phyloP scores from a whole-genome alignment of 1,139 yeast genomes.

The Casaregolazyma suthepensis region DNA sequence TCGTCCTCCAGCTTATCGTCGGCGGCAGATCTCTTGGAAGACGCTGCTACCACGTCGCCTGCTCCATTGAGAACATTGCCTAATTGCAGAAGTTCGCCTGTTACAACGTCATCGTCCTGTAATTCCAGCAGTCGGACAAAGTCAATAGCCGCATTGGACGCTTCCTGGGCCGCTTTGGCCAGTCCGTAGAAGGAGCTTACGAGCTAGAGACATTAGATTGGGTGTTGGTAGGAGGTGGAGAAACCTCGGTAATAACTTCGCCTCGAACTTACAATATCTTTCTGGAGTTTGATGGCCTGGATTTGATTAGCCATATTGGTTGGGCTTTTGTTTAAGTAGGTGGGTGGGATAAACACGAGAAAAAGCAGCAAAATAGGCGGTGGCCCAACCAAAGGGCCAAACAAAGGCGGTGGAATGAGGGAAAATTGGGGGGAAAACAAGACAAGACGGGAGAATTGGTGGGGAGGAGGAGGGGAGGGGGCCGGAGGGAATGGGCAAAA shows the following conservation, averaged over 20 bases:
- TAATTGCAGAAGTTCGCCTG: constrained; percentile 10
- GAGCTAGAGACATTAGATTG: constrained; percentile 33
- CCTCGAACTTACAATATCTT: constrained; percentile 22
- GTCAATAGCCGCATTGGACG: constrained; percentile 70
- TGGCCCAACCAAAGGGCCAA: not conserved
- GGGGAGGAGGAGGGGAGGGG: not conserved
- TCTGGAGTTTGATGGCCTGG: constrained; percentile 17
- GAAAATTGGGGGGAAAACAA: not conserved
- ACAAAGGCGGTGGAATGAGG: not conserved
- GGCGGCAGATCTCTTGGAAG: constrained; percentile 10
- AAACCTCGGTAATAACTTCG: not conserved
- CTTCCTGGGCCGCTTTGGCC: constrained; percentile 74
- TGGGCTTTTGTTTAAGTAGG: constrained; percentile 4
- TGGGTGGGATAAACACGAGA: constrained; percentile 1
- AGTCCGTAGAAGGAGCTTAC: constrained; percentile 75
- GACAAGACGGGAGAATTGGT: not conserved
- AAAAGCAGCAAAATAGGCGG: not conserved
- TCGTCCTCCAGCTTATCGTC: constrained; percentile 26
- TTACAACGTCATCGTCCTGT: not conserved
- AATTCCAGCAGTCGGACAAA: constrained; percentile 47
- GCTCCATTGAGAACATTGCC: constrained; percentile 10
- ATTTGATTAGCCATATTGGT: constrained; percentile 6
- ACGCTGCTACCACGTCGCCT: constrained; percentile 3
- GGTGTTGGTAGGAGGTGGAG: not conserved
- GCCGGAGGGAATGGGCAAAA: not conserved